Conservation (phyloP, 2,329 filamentous ascomycete genomes). For the Aspergillus flavus region DNA sequence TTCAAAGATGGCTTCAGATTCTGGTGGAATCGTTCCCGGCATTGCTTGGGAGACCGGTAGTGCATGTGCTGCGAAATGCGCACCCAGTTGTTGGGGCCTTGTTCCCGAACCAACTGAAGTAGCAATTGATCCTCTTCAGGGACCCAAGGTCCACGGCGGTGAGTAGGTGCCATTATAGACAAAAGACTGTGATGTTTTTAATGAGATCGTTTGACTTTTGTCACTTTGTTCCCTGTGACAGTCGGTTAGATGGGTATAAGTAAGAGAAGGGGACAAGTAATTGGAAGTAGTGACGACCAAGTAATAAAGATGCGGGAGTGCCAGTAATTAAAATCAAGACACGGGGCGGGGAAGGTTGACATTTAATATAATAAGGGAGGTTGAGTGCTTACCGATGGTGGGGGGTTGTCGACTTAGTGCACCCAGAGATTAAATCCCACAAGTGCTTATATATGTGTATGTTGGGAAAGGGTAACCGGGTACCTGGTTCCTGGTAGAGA, state of each 20-base stretch:
- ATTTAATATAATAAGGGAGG: not conserved
- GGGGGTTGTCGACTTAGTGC: slow-evolving; percentile 4
- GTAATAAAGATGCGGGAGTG: not conserved
- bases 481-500: not conserved
- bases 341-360: slow-evolving; percentile 4
- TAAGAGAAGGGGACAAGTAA: not conserved
- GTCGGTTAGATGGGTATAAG: not conserved
- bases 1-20: slow-evolving; percentile 80
- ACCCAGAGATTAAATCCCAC: slow-evolving; percentile 6
- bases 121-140: slow-evolving; percentile 73
- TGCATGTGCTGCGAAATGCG: slow-evolving; percentile 75
- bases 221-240: slow-evolving; percentile 1
- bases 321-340: not conserved
- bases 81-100: slow-evolving; percentile 87
- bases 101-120: slow-evolving; percentile 68
- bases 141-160: slow-evolving; percentile 82
- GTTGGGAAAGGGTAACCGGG: not conserved
- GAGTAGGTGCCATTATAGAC: slow-evolving; percentile 48
- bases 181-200: not conserved
- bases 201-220: not conserved
- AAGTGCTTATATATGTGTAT: slow-evolving; percentile 1
- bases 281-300: not conserved
- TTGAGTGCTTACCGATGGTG: slow-evolving; percentile 10
- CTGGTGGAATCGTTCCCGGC: slow-evolving; percentile 90
- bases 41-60: slow-evolving; percentile 88